Base-by-base conservation (phyloP, 352 stramenopile species). In the Pythium rishiriense region DNA sequence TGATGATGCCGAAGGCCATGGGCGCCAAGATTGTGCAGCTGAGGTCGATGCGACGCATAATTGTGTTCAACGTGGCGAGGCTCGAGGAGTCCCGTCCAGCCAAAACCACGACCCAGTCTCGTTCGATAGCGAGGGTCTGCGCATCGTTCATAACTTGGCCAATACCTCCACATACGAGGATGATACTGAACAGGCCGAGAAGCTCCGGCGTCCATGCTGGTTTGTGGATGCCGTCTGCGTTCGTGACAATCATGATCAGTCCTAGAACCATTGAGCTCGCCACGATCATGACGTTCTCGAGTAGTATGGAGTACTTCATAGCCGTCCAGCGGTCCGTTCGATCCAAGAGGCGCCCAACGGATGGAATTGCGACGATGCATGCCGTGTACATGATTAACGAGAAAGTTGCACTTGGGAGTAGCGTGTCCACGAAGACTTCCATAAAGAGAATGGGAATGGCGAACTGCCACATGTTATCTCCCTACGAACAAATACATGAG, bases 71-170 rank as follows among this genome's bases (percentile, higher is more conserved):
- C 12, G 78, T 60, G 2, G 78, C 81, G 3, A 96, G 72, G n/a
- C 45, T 58, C 3, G 64, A 58, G 0, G 76, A 82, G 39, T 90
- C 71, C 2, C 70, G 65, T 1, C 71, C 74, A 6, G 85, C 70
- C 25, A 96, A 77, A 1, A 95, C 84, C n/a, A 95, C 87, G 22
- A 96, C 85, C 88, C 88, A 96, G 60, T 96, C 88, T 26, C 86
- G 83, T 58, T 96, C 85, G 31, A 96, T 76, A 4, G 80, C 87
- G 8, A 94, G 58, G 8, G 85, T 92, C 64, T 91, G 79, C 12
- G 84, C 83, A 37, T 90, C 79, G 50, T 89, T 92, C 5, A 91
- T 78, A 26, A 93, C 73, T 55, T 93, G 83, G 6, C 85, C 85
- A 26, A 90, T 51, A 31, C 83, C 83, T 14, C 87, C 87, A 39